Evolutionary conservation across 805 yeast genomes (phyloP), one percentile per base, ranked within the genome.

Genomic region (Cyberlindnera mycetangii): DNA sequence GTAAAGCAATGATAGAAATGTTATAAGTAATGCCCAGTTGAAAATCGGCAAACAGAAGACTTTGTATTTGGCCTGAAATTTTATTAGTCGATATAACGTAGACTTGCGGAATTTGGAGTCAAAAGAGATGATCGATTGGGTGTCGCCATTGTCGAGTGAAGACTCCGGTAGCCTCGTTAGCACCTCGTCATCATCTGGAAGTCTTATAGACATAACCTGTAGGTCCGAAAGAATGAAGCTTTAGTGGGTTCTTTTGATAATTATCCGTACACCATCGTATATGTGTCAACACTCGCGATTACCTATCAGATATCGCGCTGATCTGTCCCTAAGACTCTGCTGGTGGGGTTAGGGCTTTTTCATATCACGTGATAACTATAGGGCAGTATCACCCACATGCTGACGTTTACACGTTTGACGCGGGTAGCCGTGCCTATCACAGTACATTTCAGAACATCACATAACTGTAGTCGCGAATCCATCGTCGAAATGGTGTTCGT

Each of bases 1-100:
- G 43, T 73, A 54, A 11, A 85, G 61, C 31, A 82, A 67, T 28
- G 59, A 55, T 2, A 80, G 73, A 53, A 83, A 72, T 0, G 76
- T 53, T 1, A 62, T 28, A 9, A 85, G 67, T 15, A 85, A 74
- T 14, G 68, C 43, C 67, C 78, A 74, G 56, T 83, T 85, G 39
- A 82, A 53, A 0, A 76, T 44, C 0, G 92, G 87, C 0, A 85
- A 62, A 36, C 75, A 73, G 37, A 67, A 60, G 3, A 80, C 39
- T 39, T 77, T 60, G 45, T 56, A 53, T 18, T 47, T 48, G 4
- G 66, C 50, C 1, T 60, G 49, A 17, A 42, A 58, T 31, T 50
- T 51, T 30, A 56, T 44, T 5, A 49, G 11, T 25, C 37, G 51
- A 32, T 57, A 57, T 30, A 46, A 33, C 14, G 43, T 38, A 0